Conservation (phyloP, 139 green algal genomes). For the Closterium sp. region DNA sequence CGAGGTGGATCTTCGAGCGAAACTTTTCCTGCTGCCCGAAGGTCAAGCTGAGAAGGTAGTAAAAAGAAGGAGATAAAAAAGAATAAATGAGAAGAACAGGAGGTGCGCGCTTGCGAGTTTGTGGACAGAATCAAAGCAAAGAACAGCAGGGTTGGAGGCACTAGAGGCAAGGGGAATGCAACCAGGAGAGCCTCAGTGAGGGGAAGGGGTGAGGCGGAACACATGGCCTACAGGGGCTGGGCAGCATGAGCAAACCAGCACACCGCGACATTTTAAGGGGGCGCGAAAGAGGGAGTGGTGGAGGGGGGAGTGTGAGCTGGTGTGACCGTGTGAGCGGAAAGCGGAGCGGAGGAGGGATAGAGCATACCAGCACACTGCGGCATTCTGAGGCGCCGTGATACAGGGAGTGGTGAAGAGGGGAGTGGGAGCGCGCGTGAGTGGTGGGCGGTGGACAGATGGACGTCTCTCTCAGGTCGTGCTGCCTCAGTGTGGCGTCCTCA, state of each 20-base stretch:
- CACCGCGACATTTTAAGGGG: not conserved
- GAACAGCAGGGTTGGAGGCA: no score
- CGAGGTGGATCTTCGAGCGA: conserved; percentile 9
- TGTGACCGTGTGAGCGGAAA: no score
- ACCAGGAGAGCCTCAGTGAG: no score
- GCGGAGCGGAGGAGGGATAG: no score
- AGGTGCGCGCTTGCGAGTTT: no score
- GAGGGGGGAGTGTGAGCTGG: not conserved
- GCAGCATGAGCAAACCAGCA: not conserved
- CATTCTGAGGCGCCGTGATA: not conserved
- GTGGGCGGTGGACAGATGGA: not conserved
- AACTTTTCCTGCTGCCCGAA: conserved; percentile 18
- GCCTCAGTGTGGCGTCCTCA: conserved; percentile 37
- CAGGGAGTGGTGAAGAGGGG: not conserved
- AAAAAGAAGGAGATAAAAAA: no score
- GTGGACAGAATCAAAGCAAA: no score
- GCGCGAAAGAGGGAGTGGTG: not conserved
- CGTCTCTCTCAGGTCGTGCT: conserved; percentile 30
- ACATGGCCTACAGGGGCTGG: no score
- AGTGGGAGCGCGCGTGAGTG: not conserved
- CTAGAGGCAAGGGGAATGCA: no score
- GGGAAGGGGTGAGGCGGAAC: no score
- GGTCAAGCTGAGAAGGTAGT: conserved; percentile 22
- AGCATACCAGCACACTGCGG: not conserved
- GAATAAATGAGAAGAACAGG: no score